Evolutionary conservation across 345 rosid genomes (phyloP), one percentile per base, ranked within the genome.

Genomic region (Citrus maxima): DNA sequence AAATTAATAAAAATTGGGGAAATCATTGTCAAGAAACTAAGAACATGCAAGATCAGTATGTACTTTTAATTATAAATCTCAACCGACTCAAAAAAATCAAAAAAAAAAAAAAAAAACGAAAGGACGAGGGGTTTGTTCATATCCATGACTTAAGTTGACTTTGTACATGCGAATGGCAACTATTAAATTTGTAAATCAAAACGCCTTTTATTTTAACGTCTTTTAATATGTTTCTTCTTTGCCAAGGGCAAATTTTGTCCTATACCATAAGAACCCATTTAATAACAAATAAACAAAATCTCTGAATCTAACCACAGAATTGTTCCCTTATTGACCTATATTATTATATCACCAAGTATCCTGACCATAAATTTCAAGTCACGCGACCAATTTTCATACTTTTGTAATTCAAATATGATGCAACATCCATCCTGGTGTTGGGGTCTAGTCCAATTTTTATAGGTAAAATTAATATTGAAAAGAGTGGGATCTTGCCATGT

Each of bases 381-480:
- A 63, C 30, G 70, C 49, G 70, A 75, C 61, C 70, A 64, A n/a
- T 42, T 30, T 25, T 60, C 10, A 35, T 22, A 21, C 30, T 51
- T 54, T 59, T 24, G 62, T 40, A 74, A 16, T 25, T 40, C 21
- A 10, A 27, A 61, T 24, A 38, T 42, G 77, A 79, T 75, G 66
- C 82, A 82, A 81, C 79, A 86, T 81, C 75, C 81, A 86, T 81
- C 60, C 79, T 51, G 86, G 56, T 81, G 88, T 79, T 82, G 79
- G 88, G 75, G 72, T 59, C 54, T 40, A 80, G 75, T 82, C 75
- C 68, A 55, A 71, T 75, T 67, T 51, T 71, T 78, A 58, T 30
- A 74, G 77, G 78, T 65, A 79, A 74, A 77, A 78, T 80, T 77
- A 77, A 81, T 80, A 67, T 78, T 75, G 80, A 78, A 78, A 80